A percentile compares a stretch with the other conserved stretches of the same genome.
phyloP scores from a whole-genome alignment of 768 basidiomycete genomes.

The Heimioporus sp. region DNA sequence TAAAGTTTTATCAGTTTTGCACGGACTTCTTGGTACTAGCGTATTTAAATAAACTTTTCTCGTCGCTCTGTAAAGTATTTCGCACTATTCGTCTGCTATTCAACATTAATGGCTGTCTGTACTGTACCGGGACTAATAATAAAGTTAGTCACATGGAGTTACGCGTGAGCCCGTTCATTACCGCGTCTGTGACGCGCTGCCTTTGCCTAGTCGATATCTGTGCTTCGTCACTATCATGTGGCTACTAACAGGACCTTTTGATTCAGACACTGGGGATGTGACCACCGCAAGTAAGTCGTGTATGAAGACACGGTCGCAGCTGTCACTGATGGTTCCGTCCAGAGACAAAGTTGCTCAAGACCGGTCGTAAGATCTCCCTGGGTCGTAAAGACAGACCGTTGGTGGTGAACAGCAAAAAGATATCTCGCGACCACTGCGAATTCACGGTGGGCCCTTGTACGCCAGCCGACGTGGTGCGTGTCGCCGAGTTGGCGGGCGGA shows the following conservation, averaged over 20 bases:
- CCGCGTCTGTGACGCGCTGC: neutral
- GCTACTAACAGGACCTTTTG: conserved; percentile 55
- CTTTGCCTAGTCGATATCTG: neutral
- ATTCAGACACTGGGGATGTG: conserved; percentile 36
- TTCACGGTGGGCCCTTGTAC: conserved; percentile 55
- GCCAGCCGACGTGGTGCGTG: conserved; percentile 53
- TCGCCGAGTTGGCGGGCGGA: neutral
- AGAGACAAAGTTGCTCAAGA: conserved; percentile 62
- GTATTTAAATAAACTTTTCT: conserved; percentile 1
- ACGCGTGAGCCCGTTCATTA: too few species aligned
- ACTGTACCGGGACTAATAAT: too few species aligned
- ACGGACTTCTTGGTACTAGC: conserved; percentile 6
- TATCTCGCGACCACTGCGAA: conserved; percentile 60
- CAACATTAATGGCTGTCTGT: neutral
- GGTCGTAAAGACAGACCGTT: conserved; percentile 58
- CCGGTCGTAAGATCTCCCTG: conserved; percentile 49
- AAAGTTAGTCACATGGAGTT: neutral
- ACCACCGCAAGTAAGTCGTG: conserved; percentile 39
- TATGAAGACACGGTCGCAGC: conserved; percentile 22
- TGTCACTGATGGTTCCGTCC: neutral
- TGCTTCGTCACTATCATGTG: conserved; percentile 44
- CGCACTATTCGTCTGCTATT: conserved; percentile 4
- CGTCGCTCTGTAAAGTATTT: conserved; percentile 21
- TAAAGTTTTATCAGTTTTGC: neutral
- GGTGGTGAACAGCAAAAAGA: conserved; percentile 54